phyloP scores from a whole-genome alignment of 371 early-diverging fungal genomes.

The Mortierella sp. region DNA sequence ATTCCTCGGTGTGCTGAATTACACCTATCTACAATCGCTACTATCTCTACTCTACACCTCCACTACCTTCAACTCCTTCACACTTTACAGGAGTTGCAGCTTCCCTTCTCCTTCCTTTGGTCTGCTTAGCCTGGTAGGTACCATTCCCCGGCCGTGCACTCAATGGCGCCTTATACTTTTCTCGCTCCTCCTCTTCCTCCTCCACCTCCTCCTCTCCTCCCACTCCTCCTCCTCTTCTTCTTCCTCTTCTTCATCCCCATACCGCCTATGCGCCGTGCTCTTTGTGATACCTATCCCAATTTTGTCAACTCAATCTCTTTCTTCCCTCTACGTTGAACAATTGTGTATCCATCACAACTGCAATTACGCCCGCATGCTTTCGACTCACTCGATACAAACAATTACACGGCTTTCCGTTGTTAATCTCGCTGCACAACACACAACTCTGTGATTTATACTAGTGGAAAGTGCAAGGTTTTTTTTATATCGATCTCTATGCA shows the following conservation, averaged over 20 bases:
- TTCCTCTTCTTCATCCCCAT: slow-evolving; percentile 1
- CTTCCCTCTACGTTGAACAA: background rate
- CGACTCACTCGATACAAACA: background rate
- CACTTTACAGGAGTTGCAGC: background rate
- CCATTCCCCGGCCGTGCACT: background rate
- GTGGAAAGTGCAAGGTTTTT: background rate
- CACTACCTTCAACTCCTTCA: background rate
- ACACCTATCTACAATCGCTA: background rate
- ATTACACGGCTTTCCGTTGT: background rate
- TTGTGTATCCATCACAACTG: too few relatives aligned
- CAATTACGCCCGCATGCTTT: too few relatives aligned
- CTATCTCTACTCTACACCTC: background rate
- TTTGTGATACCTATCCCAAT: background rate
- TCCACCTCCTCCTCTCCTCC: too few relatives aligned
- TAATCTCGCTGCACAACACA: background rate
- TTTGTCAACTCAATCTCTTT: slow-evolving; percentile 2
- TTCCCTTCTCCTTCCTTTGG: background rate
- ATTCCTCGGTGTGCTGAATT: background rate
- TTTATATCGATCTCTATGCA: background rate
- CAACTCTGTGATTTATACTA: background rate
- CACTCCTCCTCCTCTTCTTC: background rate
- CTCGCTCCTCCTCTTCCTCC: too few relatives aligned
- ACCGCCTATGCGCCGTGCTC: background rate
- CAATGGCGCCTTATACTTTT: background rate
- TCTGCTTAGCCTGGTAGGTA: background rate